Evolutionary conservation across 768 basidiomycete genomes (phyloP), one percentile per base, ranked within the genome.

Genomic region (Naganishia vaughanmartiniae): DNA sequence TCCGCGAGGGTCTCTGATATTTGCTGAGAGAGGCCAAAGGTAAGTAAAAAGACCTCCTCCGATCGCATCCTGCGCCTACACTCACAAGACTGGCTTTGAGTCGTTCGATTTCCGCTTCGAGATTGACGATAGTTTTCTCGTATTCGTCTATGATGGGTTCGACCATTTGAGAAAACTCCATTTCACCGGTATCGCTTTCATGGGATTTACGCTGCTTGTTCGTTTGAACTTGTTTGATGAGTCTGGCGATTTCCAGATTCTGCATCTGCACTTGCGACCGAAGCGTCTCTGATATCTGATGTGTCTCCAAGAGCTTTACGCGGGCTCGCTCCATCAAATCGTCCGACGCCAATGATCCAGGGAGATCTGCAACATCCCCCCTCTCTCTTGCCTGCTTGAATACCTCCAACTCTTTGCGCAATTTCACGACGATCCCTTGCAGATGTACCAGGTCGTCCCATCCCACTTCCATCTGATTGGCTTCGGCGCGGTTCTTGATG

Each of bases 381-480:
- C 66, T 72, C 4, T 87, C 86, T 21, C 88, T 87, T 45, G 89
- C 89, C 82, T 30, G 39, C 39, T 91, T 94, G 77, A 95, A 78
- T 7, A 80, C 78, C 77, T 92, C 92, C 70, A 97, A 80, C 75
- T 99, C 95, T 79, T 89, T 92, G 57, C 96, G 86, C 58, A 99
- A 83, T 72, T 92, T 89, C 34, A 87, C 84, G 51, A 99, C 87
- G 60, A 89, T 91, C 66, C 87, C 87, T 81, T 98, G 96, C 54
- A 99, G 83, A 89, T 96, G 95, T 78, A 97, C 94, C 2, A 98
- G 84, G 79, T 99, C 96, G 73, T 97, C 95, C 96, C 96, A 99
- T 14, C 96, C 96, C 66, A 93, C 92, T 83, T 99, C 96, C 76
- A 89, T 89, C 82, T 95, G 92, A 77, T 93, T 95, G 65, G 95